Evolutionary conservation across 2,329 filamentous ascomycete genomes (phyloP).

Genomic region (Cytospora schulzeri): DNA sequence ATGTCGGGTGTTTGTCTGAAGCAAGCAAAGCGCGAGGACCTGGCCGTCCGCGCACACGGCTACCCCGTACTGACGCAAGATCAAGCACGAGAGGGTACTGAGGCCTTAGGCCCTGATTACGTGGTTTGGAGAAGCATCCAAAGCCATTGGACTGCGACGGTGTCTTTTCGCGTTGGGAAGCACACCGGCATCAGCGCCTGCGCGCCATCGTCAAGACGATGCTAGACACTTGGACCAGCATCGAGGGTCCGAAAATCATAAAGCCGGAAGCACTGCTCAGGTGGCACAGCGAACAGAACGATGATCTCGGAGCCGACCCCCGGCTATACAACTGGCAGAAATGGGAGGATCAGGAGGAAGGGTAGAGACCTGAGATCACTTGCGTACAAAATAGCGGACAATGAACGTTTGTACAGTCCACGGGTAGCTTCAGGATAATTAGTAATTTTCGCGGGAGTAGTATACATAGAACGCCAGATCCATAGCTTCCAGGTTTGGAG

Average conservation of each 20-base stretch:
- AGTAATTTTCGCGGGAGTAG: no score
- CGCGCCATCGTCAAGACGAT: conserved; percentile 4
- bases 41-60: neutral
- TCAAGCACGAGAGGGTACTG: neutral
- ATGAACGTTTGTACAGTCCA: no score
- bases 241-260: neutral
- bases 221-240: neutral
- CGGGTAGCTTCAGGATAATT: no score
- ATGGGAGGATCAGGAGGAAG: neutral
- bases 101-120: neutral
- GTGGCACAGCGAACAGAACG: neutral
- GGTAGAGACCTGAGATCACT: no score
- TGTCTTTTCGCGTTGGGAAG: neutral
- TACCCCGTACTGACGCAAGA: neutral
- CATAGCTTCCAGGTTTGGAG: no score
- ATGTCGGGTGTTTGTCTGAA: neutral
- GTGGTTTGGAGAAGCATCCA: neutral
- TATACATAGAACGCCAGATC: no score
- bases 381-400: no score
- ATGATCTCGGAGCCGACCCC: neutral
- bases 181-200: neutral
- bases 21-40: neutral
- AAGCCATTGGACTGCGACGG: neutral
- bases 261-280: neutral
- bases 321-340: neutral